Percentiles rank a stretch among this genome's conserved stretches.
Evolutionary conservation across 768 basidiomycete species (phyloP).

Genomic region (Podaxis rugospora): DNA sequence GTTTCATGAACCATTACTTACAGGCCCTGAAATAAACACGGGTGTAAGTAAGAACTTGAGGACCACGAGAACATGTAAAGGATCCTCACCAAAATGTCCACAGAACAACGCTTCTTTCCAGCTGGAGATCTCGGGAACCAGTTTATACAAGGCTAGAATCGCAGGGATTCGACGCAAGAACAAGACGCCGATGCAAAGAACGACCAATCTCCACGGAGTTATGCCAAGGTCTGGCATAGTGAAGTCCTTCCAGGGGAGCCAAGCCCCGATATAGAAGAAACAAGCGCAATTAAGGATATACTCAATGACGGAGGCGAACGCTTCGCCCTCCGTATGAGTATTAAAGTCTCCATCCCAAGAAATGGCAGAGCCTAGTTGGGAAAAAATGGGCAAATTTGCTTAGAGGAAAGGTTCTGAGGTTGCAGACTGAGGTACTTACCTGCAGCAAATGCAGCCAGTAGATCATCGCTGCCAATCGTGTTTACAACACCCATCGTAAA

Average conservation of each 20-base stretch:
- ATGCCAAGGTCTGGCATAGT: constrained; percentile 54
- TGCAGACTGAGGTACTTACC: constrained; percentile 29
- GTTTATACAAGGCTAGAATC: constrained; percentile 71
- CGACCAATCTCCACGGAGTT: constrained; percentile 63
- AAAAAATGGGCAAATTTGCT: neutral
- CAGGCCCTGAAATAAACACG: constrained; percentile 39
- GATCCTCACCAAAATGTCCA: constrained; percentile 77
- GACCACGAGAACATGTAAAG: neutral
- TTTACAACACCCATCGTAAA: constrained; percentile 71
- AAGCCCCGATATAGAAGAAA: constrained; percentile 87
- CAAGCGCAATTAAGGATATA: constrained; percentile 78
- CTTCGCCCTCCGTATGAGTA: constrained; percentile 73
- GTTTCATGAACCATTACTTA: constrained; percentile 23
- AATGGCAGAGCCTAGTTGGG: constrained; percentile 68
- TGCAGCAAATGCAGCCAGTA: constrained; percentile 81
- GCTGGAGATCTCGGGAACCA: constrained; percentile 81
- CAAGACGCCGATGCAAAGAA: constrained; percentile 66
- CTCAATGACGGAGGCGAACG: constrained; percentile 89
- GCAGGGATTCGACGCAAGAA: constrained; percentile 77
- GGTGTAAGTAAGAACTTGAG: neutral
- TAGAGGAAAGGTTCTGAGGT: neutral
- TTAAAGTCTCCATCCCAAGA: constrained; percentile 91
- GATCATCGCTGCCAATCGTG: constrained; percentile 76
- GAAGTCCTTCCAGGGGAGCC: constrained; percentile 67
- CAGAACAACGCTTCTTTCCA: constrained; percentile 88